These are phyloP conservation scores for Symbiodinium natans DNA, from an alignment of 73 alveolate species.

Conservation along the genomic window DNA sequence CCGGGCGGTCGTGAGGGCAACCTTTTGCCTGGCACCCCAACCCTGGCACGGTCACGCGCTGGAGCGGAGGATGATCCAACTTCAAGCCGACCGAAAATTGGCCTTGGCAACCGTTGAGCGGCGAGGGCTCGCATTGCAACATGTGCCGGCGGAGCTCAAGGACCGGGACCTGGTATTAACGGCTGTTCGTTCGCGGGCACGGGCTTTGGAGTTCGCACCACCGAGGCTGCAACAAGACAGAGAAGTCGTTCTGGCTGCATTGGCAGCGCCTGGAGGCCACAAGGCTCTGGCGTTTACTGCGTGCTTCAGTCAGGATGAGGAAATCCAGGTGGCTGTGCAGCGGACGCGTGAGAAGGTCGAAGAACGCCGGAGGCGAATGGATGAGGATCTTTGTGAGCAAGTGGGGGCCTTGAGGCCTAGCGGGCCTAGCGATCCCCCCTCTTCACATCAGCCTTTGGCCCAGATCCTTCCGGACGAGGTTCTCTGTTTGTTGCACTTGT, in stretches of 20 bases:
- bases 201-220: conserved; percentile 57
- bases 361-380: not conserved
- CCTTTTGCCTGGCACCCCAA: conserved; percentile 24
- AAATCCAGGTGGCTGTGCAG: not conserved
- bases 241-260: conserved; percentile 34
- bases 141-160: conserved; percentile 10
- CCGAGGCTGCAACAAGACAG: conserved; percentile 43
- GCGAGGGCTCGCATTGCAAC: conserved; percentile 46
- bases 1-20: conserved; percentile 7
- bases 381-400: not conserved
- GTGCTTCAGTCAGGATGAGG: not conserved
- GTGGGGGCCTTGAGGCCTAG: not conserved
- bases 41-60: conserved; percentile 12
- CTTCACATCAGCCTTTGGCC: not conserved
- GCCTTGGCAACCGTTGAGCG: conserved; percentile 26
- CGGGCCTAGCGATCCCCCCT: no score
- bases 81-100: conserved; percentile 62
- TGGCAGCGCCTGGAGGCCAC: conserved; percentile 64
- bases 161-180: conserved; percentile 57
- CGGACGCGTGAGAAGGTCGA: not conserved
- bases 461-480: conserved; percentile 44
- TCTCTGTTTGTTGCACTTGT: conserved; percentile 74
- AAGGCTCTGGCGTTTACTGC: conserved; percentile 13
- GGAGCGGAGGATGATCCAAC: conserved; percentile 45
- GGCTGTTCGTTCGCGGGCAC: conserved; percentile 19